Evolutionary conservation across 371 early-diverging fungal genomes (phyloP).

Genomic region (Lichtheimia hyalospora): DNA sequence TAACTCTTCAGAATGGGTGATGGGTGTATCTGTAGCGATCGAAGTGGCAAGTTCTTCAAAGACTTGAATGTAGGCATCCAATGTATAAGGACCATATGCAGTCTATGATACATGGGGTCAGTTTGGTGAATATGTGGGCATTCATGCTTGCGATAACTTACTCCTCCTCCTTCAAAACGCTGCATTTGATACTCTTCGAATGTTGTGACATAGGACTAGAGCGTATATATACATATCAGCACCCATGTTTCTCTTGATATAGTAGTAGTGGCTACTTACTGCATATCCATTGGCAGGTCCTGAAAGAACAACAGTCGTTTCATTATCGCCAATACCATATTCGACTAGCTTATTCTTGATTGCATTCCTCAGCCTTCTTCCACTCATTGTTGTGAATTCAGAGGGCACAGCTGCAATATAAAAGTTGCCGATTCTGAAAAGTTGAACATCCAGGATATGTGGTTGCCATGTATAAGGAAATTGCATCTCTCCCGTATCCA

Average conservation of each 20-base stretch:
- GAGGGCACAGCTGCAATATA: constrained; percentile 60
- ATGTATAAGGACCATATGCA: constrained; percentile 64
- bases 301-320: constrained; percentile 53
- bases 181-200: constrained; percentile 70
- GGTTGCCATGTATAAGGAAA: constrained; percentile 62
- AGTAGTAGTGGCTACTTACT: constrained; percentile 16
- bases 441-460: constrained; percentile 49
- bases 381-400: constrained; percentile 73
- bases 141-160: constrained; percentile 11
- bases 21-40: constrained; percentile 34
- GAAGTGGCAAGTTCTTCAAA: constrained; percentile 50
- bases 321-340: constrained; percentile 33
- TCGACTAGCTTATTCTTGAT: constrained; percentile 38
- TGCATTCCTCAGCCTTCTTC: constrained; percentile 51
- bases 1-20: constrained; percentile 16
- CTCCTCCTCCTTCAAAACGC: constrained; percentile 68
- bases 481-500: constrained; percentile 61
- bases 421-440: constrained; percentile 55
- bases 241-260: neutral
- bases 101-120: constrained; percentile 30
- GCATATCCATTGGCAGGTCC: constrained; percentile 59
- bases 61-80: constrained; percentile 58
- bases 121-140: neutral
- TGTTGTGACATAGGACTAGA: constrained; percentile 62
- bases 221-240: neutral